A percentile compares a stretch with the other conserved stretches of the same genome.
phyloP scores from a whole-genome alignment of 2,329 filamentous ascomycete genomes.

The Tolypocladium guangdongense region DNA sequence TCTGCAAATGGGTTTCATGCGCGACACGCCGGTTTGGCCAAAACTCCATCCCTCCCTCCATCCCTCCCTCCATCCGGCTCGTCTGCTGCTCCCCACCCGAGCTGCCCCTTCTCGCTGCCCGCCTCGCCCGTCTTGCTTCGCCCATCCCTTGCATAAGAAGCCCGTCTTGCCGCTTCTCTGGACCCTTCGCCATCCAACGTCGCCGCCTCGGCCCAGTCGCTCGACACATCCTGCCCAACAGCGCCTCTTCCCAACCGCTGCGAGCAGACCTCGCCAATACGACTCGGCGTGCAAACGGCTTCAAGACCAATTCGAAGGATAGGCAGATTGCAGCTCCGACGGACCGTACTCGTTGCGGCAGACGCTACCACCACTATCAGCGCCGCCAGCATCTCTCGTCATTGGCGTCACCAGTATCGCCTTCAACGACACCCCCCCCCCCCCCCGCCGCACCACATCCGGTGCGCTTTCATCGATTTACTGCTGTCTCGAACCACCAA shows the following conservation, averaged over 20 bases:
- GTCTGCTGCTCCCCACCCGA: neutral
- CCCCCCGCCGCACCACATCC: neutral
- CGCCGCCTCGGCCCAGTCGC: neutral
- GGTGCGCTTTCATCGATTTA: neutral
- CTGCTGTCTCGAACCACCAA: neutral
- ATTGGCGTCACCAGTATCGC: neutral
- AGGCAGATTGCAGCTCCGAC: neutral
- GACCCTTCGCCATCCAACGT: neutral
- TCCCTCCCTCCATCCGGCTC: no score
- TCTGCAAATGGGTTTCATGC: conserved; percentile 18
- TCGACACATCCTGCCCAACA: neutral
- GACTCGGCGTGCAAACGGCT: neutral
- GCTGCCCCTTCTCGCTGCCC: conserved; percentile 1
- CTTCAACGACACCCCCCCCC: neutral
- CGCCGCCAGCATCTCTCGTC: neutral
- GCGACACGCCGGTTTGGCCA: conserved; percentile 17
- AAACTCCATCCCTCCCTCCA: conserved; percentile 16
- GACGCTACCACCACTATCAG: neutral
- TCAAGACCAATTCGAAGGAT: neutral
- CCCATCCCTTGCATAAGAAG: neutral
- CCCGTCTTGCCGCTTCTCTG: neutral
- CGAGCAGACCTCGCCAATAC: neutral
- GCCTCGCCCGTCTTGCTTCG: conserved; percentile 1
- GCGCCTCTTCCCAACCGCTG: neutral
- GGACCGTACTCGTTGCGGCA: neutral